Percentiles rank a stretch among this genome's conserved stretches.
phyloP scores from a whole-genome alignment of 2,329 filamentous ascomycete genomes.

The Bipolaris sorokiniana region DNA sequence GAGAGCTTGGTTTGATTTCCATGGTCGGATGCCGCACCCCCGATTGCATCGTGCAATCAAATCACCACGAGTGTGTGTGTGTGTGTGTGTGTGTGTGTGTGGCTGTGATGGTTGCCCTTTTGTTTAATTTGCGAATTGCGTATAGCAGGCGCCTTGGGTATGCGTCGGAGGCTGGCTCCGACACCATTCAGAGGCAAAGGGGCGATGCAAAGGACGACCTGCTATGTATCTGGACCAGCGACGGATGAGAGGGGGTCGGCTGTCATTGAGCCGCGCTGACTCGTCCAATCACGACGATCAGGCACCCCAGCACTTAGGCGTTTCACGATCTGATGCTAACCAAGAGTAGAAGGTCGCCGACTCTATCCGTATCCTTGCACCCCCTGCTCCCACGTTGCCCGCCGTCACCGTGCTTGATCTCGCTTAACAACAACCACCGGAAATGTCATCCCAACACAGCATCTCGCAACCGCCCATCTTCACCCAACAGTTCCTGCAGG shows the following conservation, averaged over 20 bases:
- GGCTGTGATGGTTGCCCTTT: slow-evolving; percentile 4
- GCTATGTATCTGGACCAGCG: slow-evolving; percentile 1
- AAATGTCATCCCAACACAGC: slow-evolving; percentile 16
- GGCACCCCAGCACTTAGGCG: slow-evolving; percentile 15
- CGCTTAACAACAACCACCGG: slow-evolving; percentile 8
- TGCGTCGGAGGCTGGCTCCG: background rate
- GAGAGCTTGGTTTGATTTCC: background rate
- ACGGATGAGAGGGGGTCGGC: background rate
- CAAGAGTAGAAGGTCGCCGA: slow-evolving; percentile 13
- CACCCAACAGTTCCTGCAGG: slow-evolving; percentile 5
- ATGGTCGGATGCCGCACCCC: background rate
- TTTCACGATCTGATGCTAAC: slow-evolving; percentile 17
- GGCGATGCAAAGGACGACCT: background rate
- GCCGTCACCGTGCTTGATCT: slow-evolving; percentile 3
- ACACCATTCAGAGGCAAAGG: background rate
- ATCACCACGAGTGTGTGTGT: background rate
- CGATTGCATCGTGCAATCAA: background rate
- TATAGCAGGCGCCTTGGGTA: slow-evolving; percentile 2
- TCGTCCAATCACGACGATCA: background rate
- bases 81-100: too few species aligned
- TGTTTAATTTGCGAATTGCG: background rate
- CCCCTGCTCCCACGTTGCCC: slow-evolving; percentile 17
- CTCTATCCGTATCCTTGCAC: slow-evolving; percentile 9
- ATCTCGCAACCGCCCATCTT: background rate
- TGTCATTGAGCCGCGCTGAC: slow-evolving; percentile 2